phyloP scores from a whole-genome alignment of 495 filamentous ascomycete genomes.

The Xylaria nigripes region DNA sequence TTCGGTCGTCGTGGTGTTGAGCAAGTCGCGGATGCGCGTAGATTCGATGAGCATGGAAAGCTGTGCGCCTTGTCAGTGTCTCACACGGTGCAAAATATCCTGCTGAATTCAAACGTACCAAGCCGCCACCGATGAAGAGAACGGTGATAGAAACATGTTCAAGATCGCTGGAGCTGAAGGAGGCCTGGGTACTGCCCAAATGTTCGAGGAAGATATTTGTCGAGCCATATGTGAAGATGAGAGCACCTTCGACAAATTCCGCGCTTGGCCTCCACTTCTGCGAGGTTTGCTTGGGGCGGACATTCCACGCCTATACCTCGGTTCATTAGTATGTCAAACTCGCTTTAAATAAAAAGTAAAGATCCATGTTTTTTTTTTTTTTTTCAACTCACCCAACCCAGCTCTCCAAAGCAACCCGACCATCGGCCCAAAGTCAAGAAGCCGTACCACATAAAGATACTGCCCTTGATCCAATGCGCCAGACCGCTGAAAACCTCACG shows the following conservation, averaged over 20 bases:
- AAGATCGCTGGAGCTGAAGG: constrained; percentile 71
- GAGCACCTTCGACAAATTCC: constrained; percentile 79
- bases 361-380: too few relatives aligned
- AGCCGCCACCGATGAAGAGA: constrained; percentile 91
- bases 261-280: constrained; percentile 64
- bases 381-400: constrained; percentile 62
- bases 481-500: constrained; percentile 69
- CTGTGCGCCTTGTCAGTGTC: constrained; percentile 31
- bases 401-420: constrained; percentile 81
- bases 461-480: constrained; percentile 92
- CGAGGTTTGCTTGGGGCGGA: constrained; percentile 57
- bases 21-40: constrained; percentile 52
- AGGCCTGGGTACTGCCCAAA: constrained; percentile 57
- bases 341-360: constrained; percentile 2
- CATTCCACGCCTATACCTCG: constrained; percentile 65
- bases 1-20: constrained; percentile 55
- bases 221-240: constrained; percentile 82
- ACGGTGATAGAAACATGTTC: constrained; percentile 91
- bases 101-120: constrained; percentile 47
- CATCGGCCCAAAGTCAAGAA: constrained; percentile 81
- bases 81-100: not conserved
- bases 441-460: constrained; percentile 96
- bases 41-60: constrained; percentile 95
- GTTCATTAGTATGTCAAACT: constrained; percentile 17
- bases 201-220: constrained; percentile 94